Conservation (phyloP, 1,284 basidiomycete species). For the Athelia sp. region DNA sequence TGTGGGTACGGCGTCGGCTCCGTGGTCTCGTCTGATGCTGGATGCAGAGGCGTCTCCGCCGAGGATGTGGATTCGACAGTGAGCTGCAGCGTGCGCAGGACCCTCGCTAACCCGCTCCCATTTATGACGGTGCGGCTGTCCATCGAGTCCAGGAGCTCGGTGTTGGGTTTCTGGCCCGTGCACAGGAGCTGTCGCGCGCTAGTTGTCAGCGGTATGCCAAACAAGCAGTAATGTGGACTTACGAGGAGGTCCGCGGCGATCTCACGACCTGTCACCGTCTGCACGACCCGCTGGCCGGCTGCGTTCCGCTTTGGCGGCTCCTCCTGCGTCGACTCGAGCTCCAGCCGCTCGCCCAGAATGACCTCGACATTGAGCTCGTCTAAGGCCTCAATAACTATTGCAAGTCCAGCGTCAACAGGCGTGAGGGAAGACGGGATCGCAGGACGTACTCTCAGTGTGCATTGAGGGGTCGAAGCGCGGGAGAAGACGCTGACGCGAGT, state of each 20-base stretch:
- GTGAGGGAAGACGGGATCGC: not conserved
- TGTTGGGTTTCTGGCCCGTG: constrained; percentile 74
- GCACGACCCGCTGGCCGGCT: constrained; percentile 29
- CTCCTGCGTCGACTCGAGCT: constrained; percentile 15
- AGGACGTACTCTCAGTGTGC: constrained; percentile 30
- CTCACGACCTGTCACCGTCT: constrained; percentile 52
- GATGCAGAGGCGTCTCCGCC: not conserved
- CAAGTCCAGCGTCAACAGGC: not conserved
- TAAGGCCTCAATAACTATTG: constrained; percentile 22
- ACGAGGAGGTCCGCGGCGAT: constrained; percentile 64
- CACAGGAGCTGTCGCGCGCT: constrained; percentile 75
- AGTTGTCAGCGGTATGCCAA: no score
- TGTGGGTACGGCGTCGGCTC: constrained; percentile 40
- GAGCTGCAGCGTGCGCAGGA: constrained; percentile 55
- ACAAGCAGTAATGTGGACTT: constrained; percentile 13
- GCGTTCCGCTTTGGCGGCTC: no score
- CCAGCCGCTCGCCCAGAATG: constrained; percentile 29
- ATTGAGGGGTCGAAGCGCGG: constrained; percentile 35
- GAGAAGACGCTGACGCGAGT: constrained; percentile 38
- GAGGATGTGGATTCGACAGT: constrained; percentile 12
- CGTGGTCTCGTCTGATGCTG: not conserved
- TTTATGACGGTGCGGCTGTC: constrained; percentile 47
- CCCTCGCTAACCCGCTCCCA: constrained; percentile 43
- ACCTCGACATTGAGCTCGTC: constrained; percentile 21
- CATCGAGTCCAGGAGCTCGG: constrained; percentile 46